phyloP scores from a whole-genome alignment of 2,329 filamentous ascomycete species.

The Arachnopeziza araneosa region DNA sequence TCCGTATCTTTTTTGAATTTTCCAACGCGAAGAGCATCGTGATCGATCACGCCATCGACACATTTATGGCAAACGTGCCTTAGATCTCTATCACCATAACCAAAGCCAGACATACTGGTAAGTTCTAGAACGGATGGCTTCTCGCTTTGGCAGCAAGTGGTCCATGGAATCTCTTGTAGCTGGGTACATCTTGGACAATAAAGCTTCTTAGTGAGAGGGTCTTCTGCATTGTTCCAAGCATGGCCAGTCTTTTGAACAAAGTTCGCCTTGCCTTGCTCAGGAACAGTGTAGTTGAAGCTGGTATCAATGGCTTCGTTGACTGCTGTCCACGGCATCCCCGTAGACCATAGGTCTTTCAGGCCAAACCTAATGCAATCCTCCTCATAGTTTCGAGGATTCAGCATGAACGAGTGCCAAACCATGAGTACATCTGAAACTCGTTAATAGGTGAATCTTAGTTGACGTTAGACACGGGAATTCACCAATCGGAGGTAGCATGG shows the following conservation, averaged over 20 bases:
- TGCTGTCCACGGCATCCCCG: slow-evolving; percentile 60
- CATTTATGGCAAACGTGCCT: slow-evolving; percentile 46
- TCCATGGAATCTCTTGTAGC: slow-evolving; percentile 51
- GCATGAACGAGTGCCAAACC: slow-evolving; percentile 75
- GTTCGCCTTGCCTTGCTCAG: slow-evolving; percentile 35
- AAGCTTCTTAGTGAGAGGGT: slow-evolving; percentile 42
- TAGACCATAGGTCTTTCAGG: slow-evolving; percentile 50
- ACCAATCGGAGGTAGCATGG: slow-evolving; percentile 55
- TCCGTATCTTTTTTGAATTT: slow-evolving; percentile 56
- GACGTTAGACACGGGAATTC: slow-evolving; percentile 21
- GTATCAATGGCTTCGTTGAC: slow-evolving; percentile 54
- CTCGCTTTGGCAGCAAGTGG: slow-evolving; percentile 40
- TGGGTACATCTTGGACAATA: slow-evolving; percentile 50
- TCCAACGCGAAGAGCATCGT: slow-evolving; percentile 52
- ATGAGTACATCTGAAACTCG: slow-evolving; percentile 58
- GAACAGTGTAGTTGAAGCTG: slow-evolving; percentile 50
- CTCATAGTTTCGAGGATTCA: slow-evolving; percentile 69
- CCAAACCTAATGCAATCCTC: slow-evolving; percentile 64
- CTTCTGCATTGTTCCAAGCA: slow-evolving; percentile 55
- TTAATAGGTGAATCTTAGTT: not conserved
- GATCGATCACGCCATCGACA: slow-evolving; percentile 39
- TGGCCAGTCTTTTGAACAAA: slow-evolving; percentile 47
- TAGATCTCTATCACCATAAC: slow-evolving; percentile 58
- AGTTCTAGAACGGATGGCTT: slow-evolving; percentile 31
- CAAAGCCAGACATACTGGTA: slow-evolving; percentile 39